Base-by-base conservation (phyloP, 139 green algal genomes). In the Ostreobium quekettii region DNA sequence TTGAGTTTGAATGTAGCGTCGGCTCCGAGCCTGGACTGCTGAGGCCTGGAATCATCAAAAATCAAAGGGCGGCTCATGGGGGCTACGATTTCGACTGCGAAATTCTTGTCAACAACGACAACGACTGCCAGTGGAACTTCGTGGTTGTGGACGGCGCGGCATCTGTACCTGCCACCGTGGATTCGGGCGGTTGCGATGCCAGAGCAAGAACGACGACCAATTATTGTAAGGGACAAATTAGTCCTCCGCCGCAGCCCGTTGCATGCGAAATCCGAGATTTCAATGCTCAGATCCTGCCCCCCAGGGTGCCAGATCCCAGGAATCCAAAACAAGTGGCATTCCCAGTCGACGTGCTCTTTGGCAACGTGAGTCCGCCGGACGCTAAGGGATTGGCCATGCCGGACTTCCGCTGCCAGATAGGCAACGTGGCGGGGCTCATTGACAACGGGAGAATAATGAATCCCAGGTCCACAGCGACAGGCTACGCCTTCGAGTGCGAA, bases 241-340 rank as follows among this genome's bases (percentile, higher is more conserved):
- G 19, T 19, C 11, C 15, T 53, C 42, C 42, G 42, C 42, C 42
- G 42, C 42, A 11, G 42, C 42, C 42, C 11, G 19, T 19, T 26
- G 15, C 42, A 53, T 53, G 42, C 42, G 42, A 26, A 19, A 53
- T 53, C 11, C 42, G 19, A 11, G 42, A 53, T 19, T 53, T 53
- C 42, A 53, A 53, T 19, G 42, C 42, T 26, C 11, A 26, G 42
- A 26, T 53, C 15, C 42, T 53, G 42, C 42, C 42, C 15, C 15
- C 15, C 11, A 53, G 15, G 42, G 42, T 19, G 42, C n/a, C n/a
- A n/a, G 42, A 53, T 19, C 42, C 42, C 11, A 19, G 15, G 19
- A 53, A 53, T 19, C 42, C 42, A 53, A 53, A 53, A 53, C 15
- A 53, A 53, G 42, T 53, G 15, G 19, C 42, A 19, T 53, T 53